Evolutionary conservation across 1,284 basidiomycete genomes (phyloP), one percentile per base, ranked within the genome.

Genomic region (Ustilago esculenta): DNA sequence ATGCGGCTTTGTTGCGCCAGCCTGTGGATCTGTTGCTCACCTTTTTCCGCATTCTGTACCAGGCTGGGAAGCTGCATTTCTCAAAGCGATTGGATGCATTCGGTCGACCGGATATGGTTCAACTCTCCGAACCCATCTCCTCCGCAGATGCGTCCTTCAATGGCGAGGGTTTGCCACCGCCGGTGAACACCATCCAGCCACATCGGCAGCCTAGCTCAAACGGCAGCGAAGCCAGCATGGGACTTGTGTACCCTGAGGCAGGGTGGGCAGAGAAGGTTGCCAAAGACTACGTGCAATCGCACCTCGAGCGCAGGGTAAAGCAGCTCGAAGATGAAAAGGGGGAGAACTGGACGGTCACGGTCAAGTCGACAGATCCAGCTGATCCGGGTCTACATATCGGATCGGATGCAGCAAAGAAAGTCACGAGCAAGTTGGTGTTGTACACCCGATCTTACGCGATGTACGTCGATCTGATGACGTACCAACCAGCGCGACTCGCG

Each of bases 31-130:
- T 91, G 6, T 81, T 90, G 23, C 81, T 89, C 11, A 86, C 88
- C 0, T 84, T 88, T 45, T 84, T 85, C 1, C 84, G 90, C n/a
- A 91, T 91, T 48, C 79, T 88, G 3, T 87, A 85, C 50, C 85
- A 90, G 49, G 90, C 90, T 0, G 87, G 84, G 81, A 84, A 85
- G n/a, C 79, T 91, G 47, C 90, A 91, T 75, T 90, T 89, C 72
- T 61, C 75, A 20, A 88, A 88, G 72, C 81, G 85, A 4, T 83
- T 91, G 5, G 85, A 86, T 53, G 86, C 90, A 0, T 90, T 86
- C 67, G 84, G 87, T 12, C 83, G 89, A 4, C 90, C 90, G 0
- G 90, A 90, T 46, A 77, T 53, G 74, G 79, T 70, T 5, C 63
- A 74, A 46, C 10, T 21, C 5, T 17, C 23, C 17, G 58, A 65